Base-by-base conservation (phyloP, 1,284 basidiomycete genomes). In the Pseudozyma sp. region DNA sequence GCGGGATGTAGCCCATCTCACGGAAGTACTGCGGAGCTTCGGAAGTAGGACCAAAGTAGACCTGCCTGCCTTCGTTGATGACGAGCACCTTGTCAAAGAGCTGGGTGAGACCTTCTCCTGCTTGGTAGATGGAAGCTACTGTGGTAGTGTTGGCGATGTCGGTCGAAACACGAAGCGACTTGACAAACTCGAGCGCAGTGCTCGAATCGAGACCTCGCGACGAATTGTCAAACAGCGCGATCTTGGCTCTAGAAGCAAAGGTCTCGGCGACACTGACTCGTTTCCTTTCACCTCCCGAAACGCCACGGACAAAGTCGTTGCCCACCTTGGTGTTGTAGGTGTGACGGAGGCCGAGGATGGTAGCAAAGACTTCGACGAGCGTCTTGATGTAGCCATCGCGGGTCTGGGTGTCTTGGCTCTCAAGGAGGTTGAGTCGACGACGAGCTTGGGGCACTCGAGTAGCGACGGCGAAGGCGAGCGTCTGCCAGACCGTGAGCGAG, bases 281-380 rank as follows among this genome's bases (percentile, higher is more conserved):
- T 66, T 81, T 82, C 24, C 73, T 60, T 56, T 85, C 85, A 51
- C 89, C 89, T 65, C 89, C 89, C 10, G 74, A 78, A 14, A 81
- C 74, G 61, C 80, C 79, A 9, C 80, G 75, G 30, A 81, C 58
- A 13, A 65, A 55, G 30, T 76, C 68, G 59, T 80, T 75, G 34
- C 80, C 80, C 55, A 88, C 88, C 42, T 68, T 58, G 44, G 80
- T 82, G 65, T 81, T 75, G 70, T 74, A 79, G 9, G 80, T 82
- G 47, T 82, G 79, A 1, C 71, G 61, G 33, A 80, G 64, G 44
- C 77, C 79, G 8, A 82, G 74, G 43, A 79, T 72, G 14, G 79
- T 79, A 19, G 70, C 77, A 39, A 82, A 50, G 4, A 71, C 74
- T 37, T 82, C 79, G 57, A 70, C 66, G n/a, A 68, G 35, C 9